These are phyloP conservation scores for Eragrostis nindensis DNA, from an alignment of 176 grass and related monocot genomes.

Conservation along the genomic window DNA sequence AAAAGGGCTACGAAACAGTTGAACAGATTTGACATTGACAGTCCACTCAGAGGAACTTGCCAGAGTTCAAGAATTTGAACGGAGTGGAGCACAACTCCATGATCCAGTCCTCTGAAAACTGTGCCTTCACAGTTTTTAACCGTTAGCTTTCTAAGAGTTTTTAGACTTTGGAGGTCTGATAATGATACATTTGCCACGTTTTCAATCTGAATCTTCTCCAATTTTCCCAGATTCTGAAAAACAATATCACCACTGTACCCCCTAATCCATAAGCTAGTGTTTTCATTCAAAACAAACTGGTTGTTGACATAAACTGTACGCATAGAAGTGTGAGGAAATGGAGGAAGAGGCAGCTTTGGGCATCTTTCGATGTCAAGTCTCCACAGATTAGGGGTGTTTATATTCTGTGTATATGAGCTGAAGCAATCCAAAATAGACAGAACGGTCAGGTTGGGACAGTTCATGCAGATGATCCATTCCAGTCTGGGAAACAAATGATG, in stretches of 20 bases:
- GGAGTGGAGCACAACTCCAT: not conserved
- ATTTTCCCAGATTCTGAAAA: constrained; percentile 10
- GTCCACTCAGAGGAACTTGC: not conserved
- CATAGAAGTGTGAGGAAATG: constrained; percentile 17
- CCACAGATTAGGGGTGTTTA: not conserved
- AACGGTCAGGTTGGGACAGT: not conserved
- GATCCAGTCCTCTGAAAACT: not conserved
- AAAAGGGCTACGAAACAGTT: not conserved
- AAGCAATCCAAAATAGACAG: not conserved
- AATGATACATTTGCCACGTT: not conserved
- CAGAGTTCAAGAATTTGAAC: accelerated
- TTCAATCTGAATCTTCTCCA: accelerated
- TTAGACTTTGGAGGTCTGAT: not conserved
- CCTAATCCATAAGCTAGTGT: not conserved
- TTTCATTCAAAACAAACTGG: not conserved
- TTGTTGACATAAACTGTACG: not conserved
- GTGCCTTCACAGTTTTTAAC: not conserved
- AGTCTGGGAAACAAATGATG: not conserved
- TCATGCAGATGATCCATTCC: not conserved
- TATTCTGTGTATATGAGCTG: not conserved
- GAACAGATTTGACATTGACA: not conserved
- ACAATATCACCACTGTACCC: not conserved
- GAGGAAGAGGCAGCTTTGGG: constrained; percentile 1
- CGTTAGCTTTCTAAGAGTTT: not conserved
- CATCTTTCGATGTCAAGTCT: accelerated